Evolutionary conservation across 805 yeast genomes (phyloP), one percentile per base, ranked within the genome.

Genomic region (Saccharomyces cerevisiae): DNA sequence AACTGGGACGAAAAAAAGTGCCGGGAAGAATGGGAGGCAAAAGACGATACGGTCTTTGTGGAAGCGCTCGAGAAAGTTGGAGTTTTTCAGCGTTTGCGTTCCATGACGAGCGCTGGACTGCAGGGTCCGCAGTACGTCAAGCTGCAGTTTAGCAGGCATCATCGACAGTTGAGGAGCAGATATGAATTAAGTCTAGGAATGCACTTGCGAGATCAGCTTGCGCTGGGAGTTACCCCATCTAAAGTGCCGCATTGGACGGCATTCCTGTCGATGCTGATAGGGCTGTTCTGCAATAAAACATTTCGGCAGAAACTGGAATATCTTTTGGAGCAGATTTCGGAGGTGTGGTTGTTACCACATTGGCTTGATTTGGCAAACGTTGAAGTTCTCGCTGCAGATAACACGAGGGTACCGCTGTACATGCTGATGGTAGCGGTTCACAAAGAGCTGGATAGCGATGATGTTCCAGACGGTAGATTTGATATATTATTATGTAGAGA

Each of bases 181-280:
- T 46, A 46, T n/a, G 48, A 46, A 46, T 46, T 46, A 21, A 46
- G 21, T 46, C 17, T 46, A 46, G 48, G 10, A 46, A 47, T 29
- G 49, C 14, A 24, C 31, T 47, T 47, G 49, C 49, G 49, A 47
- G 49, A 47, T 47, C 49, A 47, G 49, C 5, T 47, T 47, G 49
- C 22, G 22, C 48, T 46, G 48, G 48, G 24, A 46, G 48, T 21
- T 9, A 46, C 48, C 24, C 31, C 17, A 47, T 47, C 31, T 47
- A 21, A 24, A 47, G 14, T 29, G 30, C 30, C 30, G 30, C 30
- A 29, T 29, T 29, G 30, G 30, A 29, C 30, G 30, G 11, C 30
- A 8, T 29, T 29, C 30, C 30, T 29, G 11, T 29, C 30, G 30
- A 29, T 29, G 30, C 30, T 29, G 30, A 29, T 31, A 31, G 36